Evolutionary conservation across 306 rosid species (phyloP).

Genomic region (Potentilla sterilis): DNA sequence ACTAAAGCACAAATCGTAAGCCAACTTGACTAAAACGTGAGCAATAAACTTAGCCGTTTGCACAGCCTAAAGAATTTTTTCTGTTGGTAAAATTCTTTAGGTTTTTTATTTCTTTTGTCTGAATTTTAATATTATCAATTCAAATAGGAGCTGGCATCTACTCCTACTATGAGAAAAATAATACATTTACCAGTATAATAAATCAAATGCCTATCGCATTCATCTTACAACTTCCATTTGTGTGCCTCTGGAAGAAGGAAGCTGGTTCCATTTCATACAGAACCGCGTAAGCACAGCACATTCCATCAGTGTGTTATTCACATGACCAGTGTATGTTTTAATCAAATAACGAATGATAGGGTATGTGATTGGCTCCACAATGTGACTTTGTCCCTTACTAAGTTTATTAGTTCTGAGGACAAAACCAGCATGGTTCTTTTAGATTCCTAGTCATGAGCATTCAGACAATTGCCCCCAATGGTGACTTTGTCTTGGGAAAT

Average conservation of each 20-base stretch:
- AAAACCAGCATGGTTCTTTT: slow-evolving; percentile 9
- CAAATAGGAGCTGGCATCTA: background rate
- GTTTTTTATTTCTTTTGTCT: too few species aligned
- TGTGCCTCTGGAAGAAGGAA: background rate
- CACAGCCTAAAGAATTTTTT: too few species aligned
- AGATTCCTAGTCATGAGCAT: background rate
- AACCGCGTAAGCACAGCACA: slow-evolving; percentile 14
- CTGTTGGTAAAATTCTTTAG: too few species aligned
- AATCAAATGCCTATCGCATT: background rate
- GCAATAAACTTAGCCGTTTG: too few species aligned
- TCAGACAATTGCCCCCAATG: background rate
- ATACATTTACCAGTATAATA: background rate
- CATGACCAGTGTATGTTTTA: background rate
- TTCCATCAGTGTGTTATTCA: background rate
- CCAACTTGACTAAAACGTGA: too few species aligned
- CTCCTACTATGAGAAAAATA: background rate
- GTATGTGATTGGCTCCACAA: background rate
- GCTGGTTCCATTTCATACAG: slow-evolving; percentile 3
- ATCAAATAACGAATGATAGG: slow-evolving; percentile 15
- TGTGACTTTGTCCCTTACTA: background rate
- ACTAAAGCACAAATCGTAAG: too few species aligned
- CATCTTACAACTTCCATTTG: background rate
- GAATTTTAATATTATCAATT: background rate
- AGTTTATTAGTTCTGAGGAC: background rate
- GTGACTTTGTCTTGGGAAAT: background rate